Evolutionary conservation across 2,329 filamentous ascomycete genomes (phyloP), one percentile per base, ranked within the genome.

Genomic region (Fonsecaea multimorphosa): DNA sequence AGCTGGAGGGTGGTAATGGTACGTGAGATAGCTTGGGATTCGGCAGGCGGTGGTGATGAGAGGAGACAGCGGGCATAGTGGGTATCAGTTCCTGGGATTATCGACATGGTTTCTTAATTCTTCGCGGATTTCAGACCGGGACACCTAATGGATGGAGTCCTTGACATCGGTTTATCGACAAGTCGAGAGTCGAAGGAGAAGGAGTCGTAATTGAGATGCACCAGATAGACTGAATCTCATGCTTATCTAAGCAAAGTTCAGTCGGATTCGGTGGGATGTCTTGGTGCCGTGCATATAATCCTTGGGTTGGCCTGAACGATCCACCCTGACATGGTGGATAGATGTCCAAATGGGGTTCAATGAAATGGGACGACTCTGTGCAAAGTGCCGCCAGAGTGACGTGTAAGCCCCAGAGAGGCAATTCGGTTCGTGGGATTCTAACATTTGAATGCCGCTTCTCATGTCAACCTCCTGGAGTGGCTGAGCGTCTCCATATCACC

Each of bases 401-500:
- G 12, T 1, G 27, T 11, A 16, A 44, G 57, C 3, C 31, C 19
- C 7, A 29, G 29, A 59, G 11, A n/a, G 16, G 27, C 19, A 29
- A n/a, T n/a, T 32, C 29, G 2, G n/a, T 12, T 46, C 3, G 24
- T 29, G n/a, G 19, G n/a, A 14, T 24, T 36, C n/a, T 34, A 34
- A 3, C 34, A 19, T 11, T 58, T 19, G 14, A 40, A 31, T 11
- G 24, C 16, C 12, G 16, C 24, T 12, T 32, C 56, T n/a, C 29
- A 16, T 44, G 12, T 64, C 46, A 64, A 31, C 56, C 32, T 8
- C 58, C 44, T 22, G 64, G 44, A 29, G 14, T 63, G 8, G 65
- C 63, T 36, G 73, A 79, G 67, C 81, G 80, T 74, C 83, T 85
- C 86, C 86, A 89, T 46, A 89, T 85, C 73, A 86, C 84, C 8